Evolutionary conservation across 768 basidiomycete species (phyloP), one percentile per base, ranked within the genome.

Genomic region (Mycena haematopus): DNA sequence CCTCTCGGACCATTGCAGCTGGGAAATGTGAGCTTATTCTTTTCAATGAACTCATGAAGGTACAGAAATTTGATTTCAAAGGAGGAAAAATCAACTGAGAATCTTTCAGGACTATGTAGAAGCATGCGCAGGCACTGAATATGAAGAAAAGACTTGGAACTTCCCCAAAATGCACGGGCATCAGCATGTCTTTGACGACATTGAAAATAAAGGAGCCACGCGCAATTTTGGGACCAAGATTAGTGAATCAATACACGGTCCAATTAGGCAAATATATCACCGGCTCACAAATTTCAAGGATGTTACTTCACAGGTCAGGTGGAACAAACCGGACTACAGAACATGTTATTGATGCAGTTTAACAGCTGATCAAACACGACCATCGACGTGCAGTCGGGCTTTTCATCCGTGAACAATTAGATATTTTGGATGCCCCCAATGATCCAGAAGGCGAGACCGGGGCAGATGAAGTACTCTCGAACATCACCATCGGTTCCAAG

Each of bases 221-320:
- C 54, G 40, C 0, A 70, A 71, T 27, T 73, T 66, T 33, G 73
- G 65, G 22, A 74, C 65, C 0, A 22, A 50, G 24, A 63, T 58
- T 0, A 72, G 70, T 35, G 68, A 73, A 31, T 62, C 62, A 0
- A 57, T 72, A 52, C 68, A 71, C 22, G 65, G 69, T 6, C 22
- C 66, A 11, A 50, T 73, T 5, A 66, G 55, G 19, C 51, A 66
- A 1, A 59, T 62, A 0, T 71, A 71, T 40, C 58, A n/a, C 9
- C 15, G 42, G 14, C 21, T 47, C 6, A 68, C 63, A 3, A 70
- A 71, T 36, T 65, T 64, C 50, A 67, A 67, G 35, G 29, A 71
- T 25, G 58, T 71, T 27, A 61, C 65, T 9, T 10, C 51, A 1
- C 69, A 70, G 58, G 70, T 67, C 15, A 31, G 31, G 5, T 33